Percentiles rank a stretch among this genome's conserved stretches.
These are phyloP conservation scores for Perkinsus marinus DNA, from an alignment of 169 alveolate genomes.

Conservation along the genomic window DNA sequence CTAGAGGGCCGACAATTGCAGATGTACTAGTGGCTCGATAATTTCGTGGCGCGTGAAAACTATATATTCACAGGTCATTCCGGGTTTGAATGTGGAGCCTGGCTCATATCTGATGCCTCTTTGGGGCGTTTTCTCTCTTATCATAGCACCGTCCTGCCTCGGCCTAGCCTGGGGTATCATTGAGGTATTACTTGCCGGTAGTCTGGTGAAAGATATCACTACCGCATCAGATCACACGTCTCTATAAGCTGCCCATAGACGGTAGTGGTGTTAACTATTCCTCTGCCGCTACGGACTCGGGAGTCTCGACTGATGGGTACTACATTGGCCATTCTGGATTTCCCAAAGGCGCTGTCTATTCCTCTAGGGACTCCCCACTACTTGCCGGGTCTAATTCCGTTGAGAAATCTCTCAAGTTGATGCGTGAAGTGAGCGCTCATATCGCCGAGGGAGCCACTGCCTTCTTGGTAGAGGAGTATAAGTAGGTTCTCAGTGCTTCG, in stretches of 20 bases:
- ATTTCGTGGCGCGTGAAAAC: not conserved
- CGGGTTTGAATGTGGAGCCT: not conserved
- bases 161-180: not conserved
- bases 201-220: not conserved
- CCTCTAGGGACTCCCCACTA: not conserved
- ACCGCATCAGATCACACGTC: not conserved
- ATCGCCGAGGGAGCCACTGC: constrained; percentile 2
- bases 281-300: not conserved
- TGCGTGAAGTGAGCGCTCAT: not conserved
- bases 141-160: not conserved
- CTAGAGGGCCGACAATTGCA: not conserved
- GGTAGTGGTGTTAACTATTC: not conserved
- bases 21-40: not conserved
- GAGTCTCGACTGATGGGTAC: not conserved
- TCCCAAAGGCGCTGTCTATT: not conserved
- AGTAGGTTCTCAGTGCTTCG: not conserved
- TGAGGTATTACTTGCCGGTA: not conserved
- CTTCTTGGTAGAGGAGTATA: constrained; percentile 2
- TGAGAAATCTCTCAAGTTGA: not conserved
- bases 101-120: not conserved
- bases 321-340: not conserved
- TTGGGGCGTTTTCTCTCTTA: not conserved
- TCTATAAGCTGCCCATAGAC: not conserved
- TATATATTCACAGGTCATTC: not conserved
- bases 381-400: not conserved